Percentiles rank a stretch among this genome's conserved stretches.
These are phyloP conservation scores for Scenedesmus sp. DNA, from an alignment of 163 green algal species.

Conservation along the genomic window DNA sequence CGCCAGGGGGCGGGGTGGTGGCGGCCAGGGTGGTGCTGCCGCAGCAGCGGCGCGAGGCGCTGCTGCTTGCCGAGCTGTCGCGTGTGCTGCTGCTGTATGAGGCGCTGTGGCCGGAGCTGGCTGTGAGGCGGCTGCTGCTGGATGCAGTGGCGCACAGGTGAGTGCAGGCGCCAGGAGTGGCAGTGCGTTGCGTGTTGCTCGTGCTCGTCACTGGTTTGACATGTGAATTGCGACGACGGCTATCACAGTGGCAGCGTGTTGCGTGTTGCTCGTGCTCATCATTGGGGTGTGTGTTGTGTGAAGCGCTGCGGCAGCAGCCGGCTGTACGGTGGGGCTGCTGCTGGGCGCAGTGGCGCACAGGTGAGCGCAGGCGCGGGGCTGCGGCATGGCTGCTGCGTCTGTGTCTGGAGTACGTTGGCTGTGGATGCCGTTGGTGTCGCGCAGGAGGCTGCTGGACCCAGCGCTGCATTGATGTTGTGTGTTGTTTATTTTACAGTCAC, in stretches of 20 bases:
- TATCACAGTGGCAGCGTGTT: not conserved
- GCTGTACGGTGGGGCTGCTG: too few relatives aligned
- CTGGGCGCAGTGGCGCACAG: too few relatives aligned
- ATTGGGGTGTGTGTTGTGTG: slow-evolving; percentile 33
- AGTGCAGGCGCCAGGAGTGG: not conserved
- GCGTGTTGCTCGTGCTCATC: slow-evolving; percentile 21
- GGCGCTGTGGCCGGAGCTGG: slow-evolving; percentile 24
- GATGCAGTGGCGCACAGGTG: slow-evolving; percentile 33
- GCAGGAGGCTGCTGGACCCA: too few relatives aligned
- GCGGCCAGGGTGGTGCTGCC: slow-evolving; percentile 33
- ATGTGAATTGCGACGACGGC: not conserved
- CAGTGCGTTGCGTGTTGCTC: slow-evolving; percentile 11
- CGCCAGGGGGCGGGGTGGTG: not conserved
- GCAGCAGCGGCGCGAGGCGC: slow-evolving; percentile 18
- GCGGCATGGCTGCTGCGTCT: too few relatives aligned
- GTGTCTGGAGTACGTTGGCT: too few relatives aligned
- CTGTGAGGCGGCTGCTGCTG: slow-evolving; percentile 25
- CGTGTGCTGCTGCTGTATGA: slow-evolving; percentile 11
- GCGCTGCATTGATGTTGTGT: too few relatives aligned
- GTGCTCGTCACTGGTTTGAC: slow-evolving; percentile 33
- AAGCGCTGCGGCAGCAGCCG: not conserved
- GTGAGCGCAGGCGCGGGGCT: too few relatives aligned
- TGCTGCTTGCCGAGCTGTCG: slow-evolving; percentile 6
- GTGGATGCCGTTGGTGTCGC: too few relatives aligned
- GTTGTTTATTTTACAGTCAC: too few relatives aligned